phyloP scores from a whole-genome alignment of 306 rosid species.

The Gastrolobium bilobum region DNA sequence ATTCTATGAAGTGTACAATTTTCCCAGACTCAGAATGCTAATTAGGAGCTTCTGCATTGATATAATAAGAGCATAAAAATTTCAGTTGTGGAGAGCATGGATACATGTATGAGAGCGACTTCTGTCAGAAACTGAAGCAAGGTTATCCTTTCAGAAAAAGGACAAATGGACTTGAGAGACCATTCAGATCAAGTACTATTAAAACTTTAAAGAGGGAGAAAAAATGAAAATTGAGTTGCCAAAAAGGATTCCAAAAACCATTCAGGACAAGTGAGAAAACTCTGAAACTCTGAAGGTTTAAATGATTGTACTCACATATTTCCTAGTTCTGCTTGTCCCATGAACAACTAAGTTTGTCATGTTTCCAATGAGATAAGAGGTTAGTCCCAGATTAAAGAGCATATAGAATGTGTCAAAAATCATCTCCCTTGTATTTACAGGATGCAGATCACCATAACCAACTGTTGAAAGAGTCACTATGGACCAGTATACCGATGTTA shows the following conservation, averaged over 20 bases:
- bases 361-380: slow-evolving; percentile 79
- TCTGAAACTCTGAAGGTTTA: not conserved
- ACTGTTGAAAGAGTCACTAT: slow-evolving; percentile 68
- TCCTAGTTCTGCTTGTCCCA: slow-evolving; percentile 74
- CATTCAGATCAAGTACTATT: too few relatives aligned
- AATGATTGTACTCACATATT: slow-evolving; percentile 68
- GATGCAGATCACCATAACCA: slow-evolving; percentile 92
- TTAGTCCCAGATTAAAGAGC: slow-evolving; percentile 70
- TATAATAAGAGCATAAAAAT: not conserved
- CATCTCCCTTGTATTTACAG: slow-evolving; percentile 71
- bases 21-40: not conserved
- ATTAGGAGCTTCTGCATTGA: not conserved
- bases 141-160: not conserved
- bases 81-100: too few relatives aligned
- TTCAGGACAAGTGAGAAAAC: not conserved
- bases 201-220: too few relatives aligned
- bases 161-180: too few relatives aligned
- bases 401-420: slow-evolving; percentile 57
- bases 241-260: slow-evolving; percentile 1
- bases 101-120: not conserved
- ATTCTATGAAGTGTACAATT: not conserved
- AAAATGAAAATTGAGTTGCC: too few relatives aligned
- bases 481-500: slow-evolving; percentile 81
- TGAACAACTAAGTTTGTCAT: slow-evolving; percentile 91
- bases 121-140: not conserved